Base-by-base conservation (phyloP, 2,329 filamentous ascomycete species). In the Aspergillus brunneoviolaceus region DNA sequence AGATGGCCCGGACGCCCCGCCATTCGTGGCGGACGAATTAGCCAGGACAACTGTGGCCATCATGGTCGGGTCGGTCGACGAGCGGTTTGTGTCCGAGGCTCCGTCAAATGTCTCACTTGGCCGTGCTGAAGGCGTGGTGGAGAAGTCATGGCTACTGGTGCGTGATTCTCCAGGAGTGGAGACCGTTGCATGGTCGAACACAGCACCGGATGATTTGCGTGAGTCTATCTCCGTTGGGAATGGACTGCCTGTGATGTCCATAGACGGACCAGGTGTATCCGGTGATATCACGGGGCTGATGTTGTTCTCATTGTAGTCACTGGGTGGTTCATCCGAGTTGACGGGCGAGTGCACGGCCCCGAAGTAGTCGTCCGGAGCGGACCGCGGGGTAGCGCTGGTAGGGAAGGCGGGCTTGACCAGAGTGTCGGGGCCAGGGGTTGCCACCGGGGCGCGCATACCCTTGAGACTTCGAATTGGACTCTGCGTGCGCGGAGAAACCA, bases 201-300 rank as follows among this genome's bases (percentile, higher is more conserved):
- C 61, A 25, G 70, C 71, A 49, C 60, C 69, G 16, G 72, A 74
- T 2, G 72, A 75, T 49, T 73, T 73, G 19, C 72, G 70, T 23
- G 69, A 70, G 5, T 70, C 55, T 14, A 64, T 35, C 16, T 70
- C 71, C 16, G 61, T 58, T 0, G 50, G 63, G 0, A 69, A 57
- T 3, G 70, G 57, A 27, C 56, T 69, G 27, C 71, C 72, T 5
- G 72, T 74, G 49, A 75, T 74, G 53, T 75, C 73, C 51, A 74
- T 74, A 19, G 71, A 69, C 16, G 73, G 73, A 23, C 73, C 73
- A 2, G 68, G 63, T 2, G 73, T 75, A 56, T 75, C 73, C 9
- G 73, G 72, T 7, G 73, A 74, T 5, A 74, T 69, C 14, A 75
- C 72, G 1, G 71, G 72, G 51, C 70, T 68, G 39, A 74, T 72